Percentiles rank a stretch among this genome's conserved stretches.
These are phyloP conservation scores for Sordariomycetes sp. DNA, from an alignment of 2,329 filamentous ascomycete genomes.

Conservation along the genomic window DNA sequence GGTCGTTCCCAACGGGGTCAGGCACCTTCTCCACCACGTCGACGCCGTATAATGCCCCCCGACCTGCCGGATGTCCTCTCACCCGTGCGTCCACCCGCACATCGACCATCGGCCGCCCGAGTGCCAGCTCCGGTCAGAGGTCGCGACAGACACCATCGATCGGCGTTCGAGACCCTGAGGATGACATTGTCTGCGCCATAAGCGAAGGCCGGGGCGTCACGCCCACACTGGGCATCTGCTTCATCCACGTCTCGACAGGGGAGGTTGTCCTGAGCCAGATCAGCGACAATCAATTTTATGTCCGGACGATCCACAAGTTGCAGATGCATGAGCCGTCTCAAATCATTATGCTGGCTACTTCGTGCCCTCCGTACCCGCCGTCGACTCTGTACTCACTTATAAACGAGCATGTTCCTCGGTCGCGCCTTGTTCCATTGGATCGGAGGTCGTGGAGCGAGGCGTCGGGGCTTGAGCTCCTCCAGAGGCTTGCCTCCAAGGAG, in stretches of 20 bases:
- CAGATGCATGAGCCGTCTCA: constrained; percentile 66
- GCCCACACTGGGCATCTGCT: constrained; percentile 72
- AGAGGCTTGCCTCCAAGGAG: constrained; percentile 64
- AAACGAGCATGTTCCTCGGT: constrained; percentile 54
- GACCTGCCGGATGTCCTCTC: background rate
- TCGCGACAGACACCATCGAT: constrained; percentile 25
- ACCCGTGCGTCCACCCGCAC: constrained; percentile 6
- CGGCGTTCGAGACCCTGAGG: constrained; percentile 38
- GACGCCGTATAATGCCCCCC: constrained; percentile 1
- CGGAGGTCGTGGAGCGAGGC: constrained; percentile 75
- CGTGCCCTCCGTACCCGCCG: constrained; percentile 48
- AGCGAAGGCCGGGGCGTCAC: constrained; percentile 79
- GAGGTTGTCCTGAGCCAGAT: constrained; percentile 83
- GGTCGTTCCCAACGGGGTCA: background rate
- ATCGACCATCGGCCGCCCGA: constrained; percentile 13
- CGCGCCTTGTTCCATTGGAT: constrained; percentile 45
- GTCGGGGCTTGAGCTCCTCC: constrained; percentile 63
- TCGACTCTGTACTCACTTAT: constrained; percentile 66
- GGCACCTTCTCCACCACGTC: background rate
- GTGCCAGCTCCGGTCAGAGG: constrained; percentile 29
- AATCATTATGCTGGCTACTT: constrained; percentile 64
- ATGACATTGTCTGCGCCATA: constrained; percentile 71
- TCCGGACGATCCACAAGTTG: constrained; percentile 77
- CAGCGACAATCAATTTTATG: constrained; percentile 84
- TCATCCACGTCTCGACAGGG: constrained; percentile 74